Percentiles rank a stretch among this genome's conserved stretches.
Conservation (phyloP, 768 basidiomycete genomes). For the Sutorius australiensis region DNA sequence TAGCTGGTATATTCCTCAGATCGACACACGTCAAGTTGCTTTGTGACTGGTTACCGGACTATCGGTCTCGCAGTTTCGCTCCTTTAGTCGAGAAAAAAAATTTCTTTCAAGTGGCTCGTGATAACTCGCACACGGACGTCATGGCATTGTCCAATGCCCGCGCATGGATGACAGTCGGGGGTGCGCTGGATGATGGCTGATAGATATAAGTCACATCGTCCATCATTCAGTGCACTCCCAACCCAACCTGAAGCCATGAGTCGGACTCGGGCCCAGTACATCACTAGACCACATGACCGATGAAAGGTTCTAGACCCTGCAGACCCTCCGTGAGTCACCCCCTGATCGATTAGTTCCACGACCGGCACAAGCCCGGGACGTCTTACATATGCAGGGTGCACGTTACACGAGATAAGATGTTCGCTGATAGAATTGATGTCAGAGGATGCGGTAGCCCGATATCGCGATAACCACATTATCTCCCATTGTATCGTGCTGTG, state of each 20-base stretch:
- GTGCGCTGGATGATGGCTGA: background rate
- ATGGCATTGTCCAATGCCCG: background rate
- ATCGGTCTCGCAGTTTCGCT: background rate
- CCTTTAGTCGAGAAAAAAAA: background rate
- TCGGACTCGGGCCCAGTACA: too few species aligned
- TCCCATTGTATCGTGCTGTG: background rate
- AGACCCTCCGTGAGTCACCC: too few species aligned
- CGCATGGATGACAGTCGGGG: background rate
- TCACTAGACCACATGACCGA: background rate
- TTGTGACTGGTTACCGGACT: background rate
- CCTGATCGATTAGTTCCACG: background rate
- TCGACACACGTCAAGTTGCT: background rate
- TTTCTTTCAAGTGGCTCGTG: background rate
- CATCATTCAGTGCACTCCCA: too few species aligned
- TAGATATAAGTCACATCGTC: too few species aligned
- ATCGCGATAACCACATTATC: background rate
- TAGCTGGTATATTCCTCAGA: background rate
- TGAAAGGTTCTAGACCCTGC: background rate
- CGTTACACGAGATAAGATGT: background rate
- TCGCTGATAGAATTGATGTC: background rate
- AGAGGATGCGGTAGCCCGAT: too few species aligned
- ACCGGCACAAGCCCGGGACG: background rate
- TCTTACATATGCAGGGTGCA: background rate
- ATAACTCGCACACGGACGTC: too few species aligned
- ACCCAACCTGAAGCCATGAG: too few species aligned